A percentile compares a stretch with the other conserved stretches of the same genome.
phyloP scores from a whole-genome alignment of 176 grass and related monocot genomes.

The Oryza rufipogon region DNA sequence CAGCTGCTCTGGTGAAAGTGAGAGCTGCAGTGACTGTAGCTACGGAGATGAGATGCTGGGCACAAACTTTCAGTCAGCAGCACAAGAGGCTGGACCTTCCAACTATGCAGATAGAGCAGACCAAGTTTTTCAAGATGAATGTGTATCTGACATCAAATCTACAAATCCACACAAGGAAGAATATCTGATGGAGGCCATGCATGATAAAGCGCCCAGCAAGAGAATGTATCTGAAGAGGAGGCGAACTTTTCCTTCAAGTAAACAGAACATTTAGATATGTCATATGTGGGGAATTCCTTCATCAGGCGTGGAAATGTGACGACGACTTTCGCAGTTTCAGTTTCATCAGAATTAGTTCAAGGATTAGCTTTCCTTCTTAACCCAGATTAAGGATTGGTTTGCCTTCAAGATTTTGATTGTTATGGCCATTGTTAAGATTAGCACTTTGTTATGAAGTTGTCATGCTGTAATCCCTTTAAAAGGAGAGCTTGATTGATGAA shows the following conservation, averaged over 20 bases:
- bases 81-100: conserved; percentile 50
- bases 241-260: conserved; percentile 56
- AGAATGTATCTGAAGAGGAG: conserved; percentile 59
- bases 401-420: not conserved
- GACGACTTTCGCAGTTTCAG: not conserved
- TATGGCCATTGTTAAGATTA: not conserved
- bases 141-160: conserved; percentile 16
- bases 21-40: conserved; percentile 37
- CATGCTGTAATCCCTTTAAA: too few species aligned
- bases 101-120: conserved; percentile 10
- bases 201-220: conserved; percentile 17
- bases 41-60: conserved; percentile 37
- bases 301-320: not conserved
- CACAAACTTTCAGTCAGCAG: conserved; percentile 2
- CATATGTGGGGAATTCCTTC: not conserved
- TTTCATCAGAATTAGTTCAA: not conserved
- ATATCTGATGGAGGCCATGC: conserved; percentile 16
- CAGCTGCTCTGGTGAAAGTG: conserved; percentile 36
- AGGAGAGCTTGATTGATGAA: not conserved
- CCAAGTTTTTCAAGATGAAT: conserved; percentile 26
- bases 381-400: not conserved
- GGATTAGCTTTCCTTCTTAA: not conserved
- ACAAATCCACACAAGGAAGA: conserved; percentile 26
- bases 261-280: conserved; percentile 27
- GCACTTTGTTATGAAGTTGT: too few species aligned